A percentile compares a stretch with the other conserved stretches of the same genome.
Conservation (phyloP, 75 land plant genomes). For the Pinus tabuliformis region DNA sequence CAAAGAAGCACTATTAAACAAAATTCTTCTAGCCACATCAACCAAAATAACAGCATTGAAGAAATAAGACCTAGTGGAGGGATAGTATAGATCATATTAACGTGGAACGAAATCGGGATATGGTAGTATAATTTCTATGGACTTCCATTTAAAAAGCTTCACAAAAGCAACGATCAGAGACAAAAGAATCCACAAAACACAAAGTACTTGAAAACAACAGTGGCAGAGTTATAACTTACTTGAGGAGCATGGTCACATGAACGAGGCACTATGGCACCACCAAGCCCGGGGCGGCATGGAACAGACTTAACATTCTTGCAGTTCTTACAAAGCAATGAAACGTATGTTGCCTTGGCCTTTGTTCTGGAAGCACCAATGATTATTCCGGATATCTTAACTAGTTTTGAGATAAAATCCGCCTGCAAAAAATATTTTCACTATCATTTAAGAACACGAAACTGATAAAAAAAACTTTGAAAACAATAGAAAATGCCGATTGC, state of each 20-base stretch:
- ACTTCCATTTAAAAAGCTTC: no score
- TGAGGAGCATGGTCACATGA: conserved; percentile 93
- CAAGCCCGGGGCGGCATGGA: conserved; percentile 96
- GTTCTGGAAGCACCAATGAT: conserved; percentile 90
- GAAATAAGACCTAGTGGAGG: background rate
- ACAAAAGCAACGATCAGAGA: background rate
- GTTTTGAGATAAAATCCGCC: conserved; percentile 89
- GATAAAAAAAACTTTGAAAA: no score
- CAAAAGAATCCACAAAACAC: background rate
- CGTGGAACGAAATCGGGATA: no score
- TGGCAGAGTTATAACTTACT: conserved; percentile 27
- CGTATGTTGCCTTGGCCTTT: conserved; percentile 99
- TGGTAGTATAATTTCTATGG: no score
- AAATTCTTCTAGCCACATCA: background rate
- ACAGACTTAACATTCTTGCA: conserved; percentile 81
- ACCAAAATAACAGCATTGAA: background rate
- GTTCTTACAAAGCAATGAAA: conserved; percentile 85
- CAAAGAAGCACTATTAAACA: background rate
- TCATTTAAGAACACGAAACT: background rate
- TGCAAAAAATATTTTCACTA: conserved; percentile 12
- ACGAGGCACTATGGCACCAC: conserved; percentile 96
- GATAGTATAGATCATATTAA: no score
- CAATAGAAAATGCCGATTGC: no score
- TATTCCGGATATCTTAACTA: conserved; percentile 94
- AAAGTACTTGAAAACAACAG: background rate